Evolutionary conservation across 768 basidiomycete genomes (phyloP), one percentile per base, ranked within the genome.

Genomic region (Tylopilus sp.): DNA sequence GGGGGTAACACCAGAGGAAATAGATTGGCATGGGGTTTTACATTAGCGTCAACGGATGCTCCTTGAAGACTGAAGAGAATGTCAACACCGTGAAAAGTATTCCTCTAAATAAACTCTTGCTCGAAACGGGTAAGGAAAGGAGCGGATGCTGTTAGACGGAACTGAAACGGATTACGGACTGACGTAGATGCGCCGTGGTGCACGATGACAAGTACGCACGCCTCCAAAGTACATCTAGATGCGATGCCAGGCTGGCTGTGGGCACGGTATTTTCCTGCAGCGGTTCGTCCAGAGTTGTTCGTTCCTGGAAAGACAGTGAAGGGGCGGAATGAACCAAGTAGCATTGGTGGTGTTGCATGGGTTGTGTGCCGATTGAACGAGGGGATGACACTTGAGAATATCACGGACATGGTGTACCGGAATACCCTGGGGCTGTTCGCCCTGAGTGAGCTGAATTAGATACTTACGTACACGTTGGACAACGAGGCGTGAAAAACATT

Each of bases 281-380:
- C 75, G 3, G 77, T 72, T 26, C 78, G 80, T 47, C 75, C 81
- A 2, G 83, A 88, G 49, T 74, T 75, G 1, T 89, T 85, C 61
- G 71, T 75, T 21, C 57, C 59, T 10, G 86, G 83, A 1, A 79
- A 76, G 53, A 72, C 80, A 3, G 82, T 90, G 39, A 91, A 91
- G 68, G 86, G 88, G 3, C 74, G 91, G 38, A 89, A 86, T 58
- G 91, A 92, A 60, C 88, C 90, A 4, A 71, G 67, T 31, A 70
- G 78, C 2, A 77, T 86, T 21, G 85, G 84, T 6, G 78, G 77
- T 22, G 81, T 91, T 10, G 91, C 87, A 20, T 89, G 85, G 82
- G 80, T 88, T 11, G 71, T 91, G 11, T 75, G 75, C 58, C 65
- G 64, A 52, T 55, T 82, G 38, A 70, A 77, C 17, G 70, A 76